Percentiles rank a stretch among this genome's conserved stretches.
phyloP scores from a whole-genome alignment of 768 basidiomycete species.

The Hypsizygus marmoreus region DNA sequence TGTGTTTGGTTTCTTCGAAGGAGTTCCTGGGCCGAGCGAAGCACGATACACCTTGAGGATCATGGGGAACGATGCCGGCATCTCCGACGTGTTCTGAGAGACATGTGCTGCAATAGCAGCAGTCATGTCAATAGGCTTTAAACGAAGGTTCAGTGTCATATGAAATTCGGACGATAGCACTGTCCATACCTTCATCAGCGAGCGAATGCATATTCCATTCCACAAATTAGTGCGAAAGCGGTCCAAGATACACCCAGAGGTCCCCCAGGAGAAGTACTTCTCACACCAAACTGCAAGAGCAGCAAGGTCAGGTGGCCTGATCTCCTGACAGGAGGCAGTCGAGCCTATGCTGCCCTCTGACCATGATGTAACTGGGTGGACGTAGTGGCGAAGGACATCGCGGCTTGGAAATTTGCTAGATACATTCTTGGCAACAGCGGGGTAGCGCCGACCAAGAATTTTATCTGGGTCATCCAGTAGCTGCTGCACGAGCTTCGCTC shows the following conservation, averaged over 20 bases:
- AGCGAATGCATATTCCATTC: constrained; percentile 51
- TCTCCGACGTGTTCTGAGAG: too few species aligned
- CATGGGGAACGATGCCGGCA: too few species aligned
- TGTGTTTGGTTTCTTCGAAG: background rate
- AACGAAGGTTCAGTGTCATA: too few species aligned
- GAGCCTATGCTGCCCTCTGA: constrained; percentile 31
- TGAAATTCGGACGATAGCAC: too few species aligned
- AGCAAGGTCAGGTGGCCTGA: constrained; percentile 27
- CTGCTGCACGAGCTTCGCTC: constrained; percentile 1
- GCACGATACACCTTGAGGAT: background rate
- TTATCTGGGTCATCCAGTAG: constrained; percentile 22
- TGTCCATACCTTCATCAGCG: constrained; percentile 30
- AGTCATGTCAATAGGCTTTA: too few species aligned
- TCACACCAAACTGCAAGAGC: constrained; percentile 63
- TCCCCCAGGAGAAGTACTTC: constrained; percentile 66
- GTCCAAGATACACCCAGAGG: constrained; percentile 54
- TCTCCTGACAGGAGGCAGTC: constrained; percentile 21
- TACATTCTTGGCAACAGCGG: constrained; percentile 45
- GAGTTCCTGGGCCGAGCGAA: background rate
- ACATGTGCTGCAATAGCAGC: too few species aligned
- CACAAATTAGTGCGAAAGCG: constrained; percentile 62
- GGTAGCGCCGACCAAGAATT: constrained; percentile 44
- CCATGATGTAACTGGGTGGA: constrained; percentile 54
- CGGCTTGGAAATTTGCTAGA: constrained; percentile 53
- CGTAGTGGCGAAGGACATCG: constrained; percentile 55